Base-by-base conservation (phyloP, 805 yeast species). In the Millerozyma miso region DNA sequence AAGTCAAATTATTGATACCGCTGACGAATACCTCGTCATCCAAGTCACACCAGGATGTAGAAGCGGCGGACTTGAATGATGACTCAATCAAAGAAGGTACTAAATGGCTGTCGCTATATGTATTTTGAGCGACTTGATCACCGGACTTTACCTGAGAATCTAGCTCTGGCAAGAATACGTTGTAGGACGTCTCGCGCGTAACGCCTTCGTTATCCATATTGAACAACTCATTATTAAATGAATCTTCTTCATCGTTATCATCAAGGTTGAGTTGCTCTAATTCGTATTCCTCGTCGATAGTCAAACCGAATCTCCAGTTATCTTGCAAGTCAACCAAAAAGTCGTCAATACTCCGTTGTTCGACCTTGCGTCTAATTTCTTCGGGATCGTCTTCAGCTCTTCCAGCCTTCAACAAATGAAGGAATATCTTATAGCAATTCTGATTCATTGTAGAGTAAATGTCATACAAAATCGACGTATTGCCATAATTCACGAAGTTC, bases 401-500 rank as follows among this genome's bases (percentile, higher is more conserved):
- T 5, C 69, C 70, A 31, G 62, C 52, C 37, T 56, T 53, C 48
- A 77, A 62, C 37, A 75, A 56, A 44, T 67, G 61, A 48, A 63
- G 62, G 47, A 77, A 71, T 12, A 72, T 63, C 19, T 54, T 50
- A 51, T 67, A 76, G 19, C 77, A 69, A 44, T 60, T 62, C 23
- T 59, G 43, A 54, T 70, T 71, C 67, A 75, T 65, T 46, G 60
- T 63, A 13, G 79, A 71, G 51, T 74, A 77, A 40, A 75, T 73
- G 50, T 75, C 80, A 52, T 67, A 74, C 33, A 77, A 60, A 39
- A 73, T 67, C 39, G 63, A 65, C 15, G 64, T 60, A 33, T 71
- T 62, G 48, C 59, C 59, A 39, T 46, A 56, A 39, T 67, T 56
- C 19, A 63, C 64, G 53, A 74, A 77, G 39, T 64, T 65, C 47